These are phyloP conservation scores for Solanum hybrid DNA, from an alignment of 305 asterid genomes.

Conservation along the genomic window DNA sequence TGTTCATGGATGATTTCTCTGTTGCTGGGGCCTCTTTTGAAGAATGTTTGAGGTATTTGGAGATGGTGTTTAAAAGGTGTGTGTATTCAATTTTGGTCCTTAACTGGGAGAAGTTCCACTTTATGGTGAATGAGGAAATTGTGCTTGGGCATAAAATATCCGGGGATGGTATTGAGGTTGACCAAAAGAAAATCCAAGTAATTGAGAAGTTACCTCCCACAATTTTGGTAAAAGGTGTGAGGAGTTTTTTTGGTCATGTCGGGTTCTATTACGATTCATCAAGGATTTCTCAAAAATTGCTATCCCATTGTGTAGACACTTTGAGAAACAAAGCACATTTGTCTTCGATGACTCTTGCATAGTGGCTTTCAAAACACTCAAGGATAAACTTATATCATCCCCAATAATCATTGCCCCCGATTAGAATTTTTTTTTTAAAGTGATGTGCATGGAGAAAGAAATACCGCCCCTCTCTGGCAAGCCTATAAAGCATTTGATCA, in stretches of 20 bases:
- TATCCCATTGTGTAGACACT: not conserved
- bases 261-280: not conserved
- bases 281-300: not conserved
- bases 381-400: not conserved
- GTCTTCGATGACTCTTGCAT: not conserved
- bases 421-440: too few relatives aligned
- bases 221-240: not conserved
- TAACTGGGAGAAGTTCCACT: not conserved
- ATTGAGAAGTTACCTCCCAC: not conserved
- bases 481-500: not conserved
- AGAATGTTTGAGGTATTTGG: not conserved
- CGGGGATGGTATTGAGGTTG: not conserved
- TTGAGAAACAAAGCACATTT: not conserved
- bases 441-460: not conserved
- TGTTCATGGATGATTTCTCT: not conserved
- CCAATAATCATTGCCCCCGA: not conserved
- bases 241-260: not conserved
- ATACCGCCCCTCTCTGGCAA: not conserved
- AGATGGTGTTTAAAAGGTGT: not conserved
- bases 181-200: not conserved
- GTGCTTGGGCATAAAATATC: not conserved
- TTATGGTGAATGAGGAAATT: not conserved
- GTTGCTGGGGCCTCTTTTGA: not conserved
- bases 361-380: not conserved
- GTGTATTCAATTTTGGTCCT: not conserved